Evolutionary conservation across 306 rosid species (phyloP), one percentile per base, ranked within the genome.

Genomic region (Aeschynomene evenia): DNA sequence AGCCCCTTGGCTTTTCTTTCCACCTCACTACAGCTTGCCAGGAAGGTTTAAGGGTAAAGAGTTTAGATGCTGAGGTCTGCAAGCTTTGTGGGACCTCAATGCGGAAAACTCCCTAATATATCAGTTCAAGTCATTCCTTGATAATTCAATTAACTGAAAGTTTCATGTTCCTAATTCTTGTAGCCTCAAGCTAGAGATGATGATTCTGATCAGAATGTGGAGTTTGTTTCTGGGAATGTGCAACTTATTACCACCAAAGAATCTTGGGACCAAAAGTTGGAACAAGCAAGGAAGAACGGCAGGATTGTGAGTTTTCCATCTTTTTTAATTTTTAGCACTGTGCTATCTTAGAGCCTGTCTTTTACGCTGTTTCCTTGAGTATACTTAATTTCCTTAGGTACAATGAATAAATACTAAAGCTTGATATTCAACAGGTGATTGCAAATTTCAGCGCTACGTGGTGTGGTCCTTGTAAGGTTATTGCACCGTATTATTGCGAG

Each of bases 391-490:
- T 40, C 46, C 59, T 34, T 52, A 39, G 59, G 21, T 26, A 37
- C 60, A 34, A 2, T 4, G n/a, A 9, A 48, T 19, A 51, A 48
- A 72, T 66, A 51, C 66, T 43, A 60, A 45, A 64, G 69, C 58
- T 78, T 29, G 26, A 54, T 71, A 56, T 52, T 75, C 60, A 63
- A 78, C 89, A 91, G 97, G 88, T 91, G 71, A 58, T 91, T 70
- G 97, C 91, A 20, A 91, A 88, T 84, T 86, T 91, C 93, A 91
- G 93, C 70, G 97, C 97, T 39, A 76, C 87, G 5, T 91, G 96
- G 97, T 91, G 97, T 59, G 93, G 93, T 71, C 97, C 97, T 49
- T 91, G 97, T 75, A 91, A 80, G 83, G 37, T 77, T 81, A 71
- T 89, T 69, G 90, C 94, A 5, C 94, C 94, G 9, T 82, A 72